These are phyloP conservation scores for Cladosporium cucumerinum DNA, from an alignment of 2,329 filamentous ascomycete genomes.

Conservation along the genomic window DNA sequence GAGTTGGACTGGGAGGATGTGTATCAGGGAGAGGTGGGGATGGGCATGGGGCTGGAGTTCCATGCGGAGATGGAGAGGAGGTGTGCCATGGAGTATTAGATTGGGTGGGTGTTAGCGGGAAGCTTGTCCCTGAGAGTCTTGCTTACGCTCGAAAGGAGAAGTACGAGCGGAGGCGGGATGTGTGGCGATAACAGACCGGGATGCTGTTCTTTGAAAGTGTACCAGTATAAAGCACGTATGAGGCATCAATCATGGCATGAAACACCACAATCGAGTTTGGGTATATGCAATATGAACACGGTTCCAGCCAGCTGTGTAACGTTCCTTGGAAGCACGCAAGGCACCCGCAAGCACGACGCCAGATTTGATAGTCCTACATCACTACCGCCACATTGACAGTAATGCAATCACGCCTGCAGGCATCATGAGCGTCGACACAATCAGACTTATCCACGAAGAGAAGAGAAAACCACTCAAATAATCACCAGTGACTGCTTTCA, in stretches of 20 bases:
- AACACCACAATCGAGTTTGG: background rate
- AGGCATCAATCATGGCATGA: background rate
- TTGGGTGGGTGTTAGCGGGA: background rate
- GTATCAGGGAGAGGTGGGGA: conserved; percentile 70
- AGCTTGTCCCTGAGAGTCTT: background rate
- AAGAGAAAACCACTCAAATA: background rate
- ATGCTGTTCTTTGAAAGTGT: background rate
- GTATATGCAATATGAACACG: background rate
- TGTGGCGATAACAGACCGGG: background rate
- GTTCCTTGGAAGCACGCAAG: background rate
- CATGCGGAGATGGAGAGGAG: conserved; percentile 80
- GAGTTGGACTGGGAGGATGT: conserved; percentile 92
- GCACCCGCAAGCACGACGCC: background rate
- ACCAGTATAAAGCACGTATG: conserved; percentile 2
- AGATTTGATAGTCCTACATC: background rate
- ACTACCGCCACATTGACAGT: background rate
- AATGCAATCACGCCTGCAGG: background rate
- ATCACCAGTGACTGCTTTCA: background rate
- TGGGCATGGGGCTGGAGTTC: conserved; percentile 56
- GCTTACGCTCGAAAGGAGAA: background rate
- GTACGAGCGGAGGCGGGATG: background rate
- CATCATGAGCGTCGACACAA: background rate
- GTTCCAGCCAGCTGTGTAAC: background rate
- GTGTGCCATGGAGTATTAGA: conserved; percentile 14
- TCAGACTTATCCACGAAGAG: background rate